phyloP scores from a whole-genome alignment of 2,329 filamentous ascomycete genomes.

The Xylariaceae sp. region DNA sequence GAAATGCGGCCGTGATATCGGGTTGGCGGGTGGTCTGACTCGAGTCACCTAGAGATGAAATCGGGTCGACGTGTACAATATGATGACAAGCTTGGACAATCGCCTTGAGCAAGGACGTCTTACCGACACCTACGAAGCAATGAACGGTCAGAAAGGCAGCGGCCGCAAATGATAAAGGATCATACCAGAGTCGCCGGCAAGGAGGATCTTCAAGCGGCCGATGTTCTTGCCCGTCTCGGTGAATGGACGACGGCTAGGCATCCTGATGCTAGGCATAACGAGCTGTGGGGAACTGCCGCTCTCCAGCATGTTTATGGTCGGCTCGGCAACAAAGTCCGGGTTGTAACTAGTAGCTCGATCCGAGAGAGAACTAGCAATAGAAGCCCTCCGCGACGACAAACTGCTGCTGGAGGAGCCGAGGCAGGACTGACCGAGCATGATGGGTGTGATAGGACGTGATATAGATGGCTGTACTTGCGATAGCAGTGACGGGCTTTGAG shows the following conservation, averaged over 20 bases:
- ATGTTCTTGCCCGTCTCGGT: conserved; percentile 79
- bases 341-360: conserved; percentile 40
- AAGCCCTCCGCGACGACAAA: conserved; percentile 45
- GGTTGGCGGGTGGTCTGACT: conserved; percentile 12
- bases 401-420: conserved; percentile 42
- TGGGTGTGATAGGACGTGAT: conserved; percentile 43
- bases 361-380: conserved; percentile 44
- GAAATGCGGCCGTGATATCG: conserved; percentile 11
- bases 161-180: conserved; percentile 11
- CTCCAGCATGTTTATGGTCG: conserved; percentile 43
- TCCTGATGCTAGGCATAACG: conserved; percentile 95
- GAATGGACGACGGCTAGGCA: conserved; percentile 84
- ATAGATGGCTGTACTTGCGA: conserved; percentile 30
- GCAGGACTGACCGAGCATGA: conserved; percentile 38
- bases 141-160: conserved; percentile 20
- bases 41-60: conserved; percentile 34
- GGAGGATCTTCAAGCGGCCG: conserved; percentile 81
- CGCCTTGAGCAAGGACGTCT: conserved; percentile 82
- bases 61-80: conserved; percentile 85
- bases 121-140: conserved; percentile 61
- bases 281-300: conserved; percentile 62
- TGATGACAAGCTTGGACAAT: conserved; percentile 83
- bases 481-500: conserved; percentile 30
- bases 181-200: conserved; percentile 72
- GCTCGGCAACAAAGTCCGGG: conserved; percentile 40